Evolutionary conservation across 805 yeast species (phyloP), one percentile per base, ranked within the genome.

Genomic region (Candida germanica): DNA sequence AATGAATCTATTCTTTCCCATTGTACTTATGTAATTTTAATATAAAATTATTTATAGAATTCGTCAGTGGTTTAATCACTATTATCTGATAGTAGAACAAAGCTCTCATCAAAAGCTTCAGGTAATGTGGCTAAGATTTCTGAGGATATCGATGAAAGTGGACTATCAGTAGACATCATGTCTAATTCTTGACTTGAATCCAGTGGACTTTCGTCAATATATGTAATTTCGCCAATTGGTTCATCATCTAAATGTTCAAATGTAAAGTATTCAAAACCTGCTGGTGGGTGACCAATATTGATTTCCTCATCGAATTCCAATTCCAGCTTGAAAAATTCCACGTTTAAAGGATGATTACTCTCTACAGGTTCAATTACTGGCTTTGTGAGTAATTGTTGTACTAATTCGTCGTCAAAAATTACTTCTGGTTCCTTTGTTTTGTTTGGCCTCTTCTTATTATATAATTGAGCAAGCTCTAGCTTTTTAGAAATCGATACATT

Each of bases 1-100:
- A 34, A 34, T 23, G 37, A 34, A 22, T 34, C 24, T 34, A 26
- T 28, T 34, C 28, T 28, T 34, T 28, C 32, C n/a, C 37, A 22
- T 28, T 34, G 38, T 35, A 35, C 26, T 35, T 29, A 29, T 35
- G 29, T 26, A 16, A 26, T 29, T 35, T 29, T 14, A 35, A 20
- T 27, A 19, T 22, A 35, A 28, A 34, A 26, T 21, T 26, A 28
- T 34, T 34, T 34, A 34, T 34, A 34, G 37, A 34, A 22, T 20
- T 20, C 10, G 10, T 10, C 23, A 10, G 6, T 7, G 23, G 10
- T 20, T 20, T 10, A 20, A 20, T 20, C 23, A 20, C 23, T 20
- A 11, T 9, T 22, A n/a, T 27, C 37, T 3, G 37, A 21, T 10
- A 28, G 22, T n/a, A 28, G 11, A 15, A 34, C 28, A 22, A 34